phyloP scores from a whole-genome alignment of 306 rosid genomes.

The Rosa rugosa region DNA sequence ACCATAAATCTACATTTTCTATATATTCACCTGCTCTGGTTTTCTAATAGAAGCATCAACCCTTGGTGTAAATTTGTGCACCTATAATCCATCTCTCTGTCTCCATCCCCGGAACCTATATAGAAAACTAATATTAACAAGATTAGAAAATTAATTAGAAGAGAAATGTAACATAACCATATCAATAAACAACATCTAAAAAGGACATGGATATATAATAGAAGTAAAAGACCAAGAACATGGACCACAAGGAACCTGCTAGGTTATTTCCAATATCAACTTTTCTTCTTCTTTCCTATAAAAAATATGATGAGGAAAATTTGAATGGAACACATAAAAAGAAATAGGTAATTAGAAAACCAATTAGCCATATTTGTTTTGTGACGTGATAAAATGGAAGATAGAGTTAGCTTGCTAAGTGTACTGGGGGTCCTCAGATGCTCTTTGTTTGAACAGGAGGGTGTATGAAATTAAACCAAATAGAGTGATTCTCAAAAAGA shows the following conservation, averaged over 20 bases:
- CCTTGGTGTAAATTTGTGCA: not conserved
- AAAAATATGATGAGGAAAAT: not conserved
- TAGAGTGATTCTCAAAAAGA: conserved; percentile 14
- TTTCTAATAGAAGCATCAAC: not conserved
- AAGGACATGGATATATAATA: not conserved
- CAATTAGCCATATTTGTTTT: not conserved
- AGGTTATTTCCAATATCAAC: conserved; percentile 21
- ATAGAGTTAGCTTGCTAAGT: not conserved
- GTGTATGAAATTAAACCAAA: not conserved
- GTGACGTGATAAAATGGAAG: conserved; percentile 1
- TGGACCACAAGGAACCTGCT: conserved; percentile 7
- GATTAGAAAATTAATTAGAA: not conserved
- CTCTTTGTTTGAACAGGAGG: not conserved
- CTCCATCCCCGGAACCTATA: not conserved
- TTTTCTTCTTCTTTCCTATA: not conserved
- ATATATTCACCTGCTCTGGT: not conserved
- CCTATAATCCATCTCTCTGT: not conserved
- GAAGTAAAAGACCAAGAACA: not conserved
- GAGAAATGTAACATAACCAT: not conserved
- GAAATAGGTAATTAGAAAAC: not conserved
- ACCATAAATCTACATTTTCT: not conserved
- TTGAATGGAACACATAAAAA: not conserved
- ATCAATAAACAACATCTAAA: not conserved
- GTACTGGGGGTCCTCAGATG: not conserved
- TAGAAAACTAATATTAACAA: not conserved